Evolutionary conservation across 2,329 filamentous ascomycete genomes (phyloP), one percentile per base, ranked within the genome.

Genomic region (Claviceps spartinae): DNA sequence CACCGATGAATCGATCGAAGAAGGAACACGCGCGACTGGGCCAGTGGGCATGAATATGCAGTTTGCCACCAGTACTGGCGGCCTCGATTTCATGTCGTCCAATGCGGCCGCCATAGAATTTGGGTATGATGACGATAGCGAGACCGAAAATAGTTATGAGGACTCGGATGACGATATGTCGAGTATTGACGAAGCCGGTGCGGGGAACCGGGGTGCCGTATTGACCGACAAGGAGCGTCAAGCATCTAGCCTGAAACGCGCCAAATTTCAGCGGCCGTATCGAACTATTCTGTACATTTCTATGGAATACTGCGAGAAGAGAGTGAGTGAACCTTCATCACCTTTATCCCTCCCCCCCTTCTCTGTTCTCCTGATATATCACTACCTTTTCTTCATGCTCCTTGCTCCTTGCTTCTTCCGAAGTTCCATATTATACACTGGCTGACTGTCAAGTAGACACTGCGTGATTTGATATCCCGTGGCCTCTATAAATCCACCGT

Each of bases 251-350:
- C 57, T 61, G 43, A 61, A 64, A 13, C 58, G 69, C 52, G 56
- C 65, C 54, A 54, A 72, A 46, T 68, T 69, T 43, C 72, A 77
- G 52, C 73, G 77, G 44, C 69, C 79, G 4, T 77, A 79, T 54
- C 79, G 79, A 50, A 90, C 85, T 0, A 83, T 90, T 6, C 75
- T 98, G 43, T 98, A 96, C 65, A 97, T 98, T 52, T 93, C 95
- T 55, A 98, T 98, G 93, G 93, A 98, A 64, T 95, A 96, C 59
- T 98, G 93, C 62, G 91, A 97, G 65, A 93, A 91, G 63, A 81
- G 86, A 58, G 82, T 85, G 70, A 66, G 77, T 69, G 13, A 49
- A 22, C 14, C 6, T 5, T 11, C 8, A 14, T 43, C 41, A 7
- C 14, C 11, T 34, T 18, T n/a, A 7, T 1, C 14, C 3, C 13